phyloP scores from a whole-genome alignment of 768 basidiomycete genomes.

The Macrolepiota fuliginosa region DNA sequence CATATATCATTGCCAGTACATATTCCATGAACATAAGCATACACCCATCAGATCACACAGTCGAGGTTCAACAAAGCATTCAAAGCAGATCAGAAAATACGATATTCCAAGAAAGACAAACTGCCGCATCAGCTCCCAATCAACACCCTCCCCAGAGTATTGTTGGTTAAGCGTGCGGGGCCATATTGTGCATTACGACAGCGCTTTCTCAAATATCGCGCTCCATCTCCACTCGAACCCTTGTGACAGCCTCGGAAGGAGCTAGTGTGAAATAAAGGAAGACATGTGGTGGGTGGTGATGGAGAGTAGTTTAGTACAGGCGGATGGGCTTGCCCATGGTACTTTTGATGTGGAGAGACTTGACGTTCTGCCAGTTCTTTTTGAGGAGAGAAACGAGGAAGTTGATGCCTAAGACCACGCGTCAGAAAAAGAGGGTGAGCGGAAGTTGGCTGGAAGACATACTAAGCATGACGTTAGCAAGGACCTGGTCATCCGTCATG shows the following conservation, averaged over 20 bases:
- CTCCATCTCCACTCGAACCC: conserved; percentile 16
- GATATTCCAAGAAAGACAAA: conserved; percentile 9
- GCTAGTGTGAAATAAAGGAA: neutral
- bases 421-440: neutral
- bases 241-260: conserved; percentile 7
- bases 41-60: conserved; percentile 5
- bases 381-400: conserved; percentile 98
- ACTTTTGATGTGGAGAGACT: conserved; percentile 96
- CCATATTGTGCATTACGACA: conserved; percentile 85
- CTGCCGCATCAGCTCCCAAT: conserved; percentile 83
- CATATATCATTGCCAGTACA: conserved; percentile 4
- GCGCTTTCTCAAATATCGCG: conserved; percentile 22
- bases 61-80: neutral
- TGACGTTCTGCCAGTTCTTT: conserved; percentile 99
- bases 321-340: conserved; percentile 99
- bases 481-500: conserved; percentile 97
- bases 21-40: neutral
- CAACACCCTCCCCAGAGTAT: conserved; percentile 66
- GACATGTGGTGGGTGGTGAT: neutral
- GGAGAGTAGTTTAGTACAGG: conserved; percentile 62
- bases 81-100: neutral
- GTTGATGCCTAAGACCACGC: conserved; percentile 78
- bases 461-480: conserved; percentile 98
- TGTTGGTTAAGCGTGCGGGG: conserved; percentile 99
- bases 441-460: conserved; percentile 24